Base-by-base conservation (phyloP, 2,329 filamentous ascomycete genomes). In the Nemania sp. region DNA sequence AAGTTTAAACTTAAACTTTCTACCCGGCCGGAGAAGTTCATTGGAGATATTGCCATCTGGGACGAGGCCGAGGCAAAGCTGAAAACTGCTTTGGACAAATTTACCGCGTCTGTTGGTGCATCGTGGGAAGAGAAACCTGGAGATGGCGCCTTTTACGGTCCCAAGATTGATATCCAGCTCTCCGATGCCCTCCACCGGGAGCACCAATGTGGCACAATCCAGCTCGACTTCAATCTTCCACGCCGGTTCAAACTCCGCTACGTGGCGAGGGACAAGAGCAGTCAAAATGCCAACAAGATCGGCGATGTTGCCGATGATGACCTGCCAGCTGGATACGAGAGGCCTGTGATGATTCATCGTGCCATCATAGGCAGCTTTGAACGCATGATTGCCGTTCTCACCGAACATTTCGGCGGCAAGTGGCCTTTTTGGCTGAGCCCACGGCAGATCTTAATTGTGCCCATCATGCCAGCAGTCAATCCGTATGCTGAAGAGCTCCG, bases 111-210 rank as follows among this genome's bases (percentile, higher is more conserved):
- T 39, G 82, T 86, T 56, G 80, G 85, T 28, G 78, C 85, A 60
- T n/a, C n/a, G n/a, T 99, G 94, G 94, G 88, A 90, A 71, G 79
- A 96, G 46, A 96, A 97, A 73, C 88, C 91, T 56, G 94, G 93
- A 52, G 94, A 99, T 66, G 94, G 94, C 69, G 94, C 94, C 48
- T 99, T 97, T 76, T 99, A 99, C 72, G 94, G 94, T 1, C 94
- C 94, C 46, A 99, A 99, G 83, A 96, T 97, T 65, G 94, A 99
- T 66, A 94, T 99, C 68, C 95, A 90, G 57, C 92, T 99, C 67
- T 87, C 86, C 46, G 93, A 97, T 73, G 90, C 90, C 40, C 78
- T 97, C 62, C 85, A 86, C 73, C 84, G 92, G 70, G 90, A 92
- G 54, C 63, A 52, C 41, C 89, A 96, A 73, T 95, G 90, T 68